Evolutionary conservation across 306 rosid species (phyloP).

Genomic region (Leucaena leucocephala): DNA sequence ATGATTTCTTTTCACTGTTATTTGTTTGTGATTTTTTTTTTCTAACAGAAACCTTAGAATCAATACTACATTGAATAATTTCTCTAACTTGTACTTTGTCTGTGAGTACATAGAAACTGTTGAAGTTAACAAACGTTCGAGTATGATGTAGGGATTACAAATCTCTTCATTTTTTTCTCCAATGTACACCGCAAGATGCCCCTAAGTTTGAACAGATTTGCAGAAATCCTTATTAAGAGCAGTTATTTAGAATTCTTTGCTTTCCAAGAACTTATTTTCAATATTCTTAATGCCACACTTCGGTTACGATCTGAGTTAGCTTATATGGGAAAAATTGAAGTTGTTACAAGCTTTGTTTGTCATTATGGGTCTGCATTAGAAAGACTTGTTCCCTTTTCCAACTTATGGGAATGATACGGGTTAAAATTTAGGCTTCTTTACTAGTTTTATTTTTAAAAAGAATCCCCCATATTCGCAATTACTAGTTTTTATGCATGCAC

Average conservation of each 20-base stretch:
- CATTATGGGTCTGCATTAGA: neutral
- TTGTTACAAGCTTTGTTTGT: neutral
- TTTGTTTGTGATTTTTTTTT: too few species aligned
- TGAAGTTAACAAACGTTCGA: conserved; percentile 39
- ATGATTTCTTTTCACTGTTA: too few species aligned
- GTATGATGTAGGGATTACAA: conserved; percentile 17
- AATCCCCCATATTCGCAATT: neutral
- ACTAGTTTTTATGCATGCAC: neutral
- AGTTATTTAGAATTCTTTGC: neutral
- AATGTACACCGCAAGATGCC: too few species aligned
- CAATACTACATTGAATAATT: too few species aligned
- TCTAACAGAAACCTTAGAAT: too few species aligned
- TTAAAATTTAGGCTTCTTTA: neutral
- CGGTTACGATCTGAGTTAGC: neutral
- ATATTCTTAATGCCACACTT: neutral
- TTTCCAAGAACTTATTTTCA: neutral
- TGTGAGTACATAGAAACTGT: conserved; percentile 15
- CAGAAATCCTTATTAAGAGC: neutral
- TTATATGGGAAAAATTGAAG: neutral
- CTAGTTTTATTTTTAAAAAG: neutral
- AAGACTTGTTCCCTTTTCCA: neutral
- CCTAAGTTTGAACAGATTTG: neutral
- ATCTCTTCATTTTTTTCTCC: too few species aligned
- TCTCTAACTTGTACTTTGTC: neutral
- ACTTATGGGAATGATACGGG: neutral